Evolutionary conservation across 2,329 filamentous ascomycete species (phyloP).

Genomic region (Capronia epimyces): DNA sequence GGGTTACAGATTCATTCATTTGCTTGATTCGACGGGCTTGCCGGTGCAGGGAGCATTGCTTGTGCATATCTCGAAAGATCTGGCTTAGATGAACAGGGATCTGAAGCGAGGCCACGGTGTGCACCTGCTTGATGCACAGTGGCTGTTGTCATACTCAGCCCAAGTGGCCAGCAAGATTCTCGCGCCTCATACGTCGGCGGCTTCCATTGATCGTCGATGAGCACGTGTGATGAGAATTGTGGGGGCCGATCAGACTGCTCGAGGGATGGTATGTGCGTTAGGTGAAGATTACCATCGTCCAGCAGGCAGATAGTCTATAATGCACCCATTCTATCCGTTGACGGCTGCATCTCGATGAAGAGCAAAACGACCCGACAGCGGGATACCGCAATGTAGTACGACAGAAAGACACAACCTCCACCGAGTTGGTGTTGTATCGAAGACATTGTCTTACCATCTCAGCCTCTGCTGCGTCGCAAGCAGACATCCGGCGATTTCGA

Average conservation of each 20-base stretch:
- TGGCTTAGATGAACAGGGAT: conserved; percentile 10
- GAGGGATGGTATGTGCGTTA: neutral
- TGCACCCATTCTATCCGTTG: neutral
- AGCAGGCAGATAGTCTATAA: neutral
- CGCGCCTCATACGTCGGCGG: neutral
- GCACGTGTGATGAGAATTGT: neutral
- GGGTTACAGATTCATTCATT: conserved; percentile 71
- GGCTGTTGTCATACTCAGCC: too few relatives aligned
- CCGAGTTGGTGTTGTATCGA: neutral
- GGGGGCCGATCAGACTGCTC: too few relatives aligned
- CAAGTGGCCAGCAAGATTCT: neutral
- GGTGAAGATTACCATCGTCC: neutral
- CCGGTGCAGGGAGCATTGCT: conserved; percentile 65
- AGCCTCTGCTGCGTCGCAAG: neutral
- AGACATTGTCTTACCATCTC: neutral
- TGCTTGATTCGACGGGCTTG: conserved; percentile 64
- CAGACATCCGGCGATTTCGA: neutral
- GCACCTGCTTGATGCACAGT: too few relatives aligned
- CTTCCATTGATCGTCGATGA: neutral
- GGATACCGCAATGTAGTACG: neutral
- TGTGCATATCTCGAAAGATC: conserved; percentile 63
- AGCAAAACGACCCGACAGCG: neutral
- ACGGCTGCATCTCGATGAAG: neutral
- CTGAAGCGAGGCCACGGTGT: neutral
- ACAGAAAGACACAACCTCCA: neutral